Base-by-base conservation (phyloP, 345 rosid genomes). In the Euphorbia pulcherrima region DNA sequence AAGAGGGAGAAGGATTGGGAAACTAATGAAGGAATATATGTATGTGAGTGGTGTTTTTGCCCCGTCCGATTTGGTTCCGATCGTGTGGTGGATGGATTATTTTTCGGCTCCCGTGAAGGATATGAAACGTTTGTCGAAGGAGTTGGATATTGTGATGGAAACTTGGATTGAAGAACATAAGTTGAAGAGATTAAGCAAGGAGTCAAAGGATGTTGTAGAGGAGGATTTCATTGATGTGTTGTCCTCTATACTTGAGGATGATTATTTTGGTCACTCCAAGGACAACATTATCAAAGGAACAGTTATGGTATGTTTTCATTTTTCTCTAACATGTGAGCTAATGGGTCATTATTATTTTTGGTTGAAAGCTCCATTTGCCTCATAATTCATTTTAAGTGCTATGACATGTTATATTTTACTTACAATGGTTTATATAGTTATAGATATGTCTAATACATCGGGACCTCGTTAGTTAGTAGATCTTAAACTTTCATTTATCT, bases 131-230 rank as follows among this genome's bases (percentile, higher is more conserved):
- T 18, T 64, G 18, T 64, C 67, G 28, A 74, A 18, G 55, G 77
- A 71, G 71, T 61, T 75, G 9, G 83, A 80, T 30, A 47, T 47
- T 28, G 59, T 80, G 3, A 40, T 74, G 40, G 69, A 68, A 60
- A 35, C 35, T 62, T 80, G 81, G 83, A 72, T 80, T 23, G 69
- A 73, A 21, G 81, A 80, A 58, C 83, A 74, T 60, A 75, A 70
- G 26, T 10, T 11, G 62, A 53, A 69, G 62, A 70, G 60, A 54
- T 9, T 52, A 4, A 44, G 61, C 29, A 33, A 3, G 0, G 37
- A 20, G 12, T 14, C 46, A 0, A 50, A 29, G 23, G 29, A 29
- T 9, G 37, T 33, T 33, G 37, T 39, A 29, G 62, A 60, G 23
- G 72, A 57, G 47, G 76, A 65, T 35, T 64, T 63, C 57, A 59